These are phyloP conservation scores for Pinus albicaulis DNA, from an alignment of 75 land plant genomes.

Conservation along the genomic window DNA sequence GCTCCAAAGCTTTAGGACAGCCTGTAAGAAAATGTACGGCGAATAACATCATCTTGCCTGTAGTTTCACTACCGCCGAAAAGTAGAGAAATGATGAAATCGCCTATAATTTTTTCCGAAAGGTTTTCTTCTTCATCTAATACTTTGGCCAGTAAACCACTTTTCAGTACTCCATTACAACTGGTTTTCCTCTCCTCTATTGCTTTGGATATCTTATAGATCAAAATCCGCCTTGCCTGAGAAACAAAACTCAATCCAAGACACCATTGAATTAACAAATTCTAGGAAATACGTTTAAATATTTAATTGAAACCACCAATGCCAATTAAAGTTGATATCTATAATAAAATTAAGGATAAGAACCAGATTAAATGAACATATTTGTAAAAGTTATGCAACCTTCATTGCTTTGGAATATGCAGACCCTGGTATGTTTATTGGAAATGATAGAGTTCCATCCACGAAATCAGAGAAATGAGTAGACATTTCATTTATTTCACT, in stretches of 20 bases:
- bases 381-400: constrained; percentile 12
- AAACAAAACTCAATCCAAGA: neutral
- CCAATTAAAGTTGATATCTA: too few relatives aligned
- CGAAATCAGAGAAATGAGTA: constrained; percentile 36
- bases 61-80: too few relatives aligned
- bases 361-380: neutral
- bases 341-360: too few relatives aligned
- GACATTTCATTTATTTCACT: constrained; percentile 41
- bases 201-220: neutral
- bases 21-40: too few relatives aligned
- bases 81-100: too few relatives aligned
- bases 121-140: too few relatives aligned
- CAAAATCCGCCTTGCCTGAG: neutral
- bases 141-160: too few relatives aligned
- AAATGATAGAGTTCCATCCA: constrained; percentile 39
- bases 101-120: too few relatives aligned
- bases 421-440: constrained; percentile 48
- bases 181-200: neutral
- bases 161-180: neutral
- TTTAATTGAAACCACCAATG: neutral
- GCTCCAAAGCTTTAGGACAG: too few relatives aligned
- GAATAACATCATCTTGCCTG: too few relatives aligned
- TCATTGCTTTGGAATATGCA: constrained; percentile 46
- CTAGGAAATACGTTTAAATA: too few relatives aligned
- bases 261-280: neutral